Evolutionary conservation across 2,329 filamentous ascomycete species (phyloP).

Genomic region (Talaromyces verruculosus): DNA sequence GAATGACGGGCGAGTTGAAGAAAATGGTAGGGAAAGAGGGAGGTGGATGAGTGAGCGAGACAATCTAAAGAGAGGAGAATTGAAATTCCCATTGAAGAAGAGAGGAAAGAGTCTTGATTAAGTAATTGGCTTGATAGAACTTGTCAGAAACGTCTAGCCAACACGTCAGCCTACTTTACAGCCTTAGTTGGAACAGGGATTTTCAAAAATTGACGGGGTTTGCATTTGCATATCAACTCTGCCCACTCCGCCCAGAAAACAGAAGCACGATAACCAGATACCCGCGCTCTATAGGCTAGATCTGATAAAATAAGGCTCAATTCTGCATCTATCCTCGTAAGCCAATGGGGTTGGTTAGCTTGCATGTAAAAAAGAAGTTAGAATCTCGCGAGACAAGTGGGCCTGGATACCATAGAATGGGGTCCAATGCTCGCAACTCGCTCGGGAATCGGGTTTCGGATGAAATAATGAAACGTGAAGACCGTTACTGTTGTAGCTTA

Average conservation of each 20-base stretch:
- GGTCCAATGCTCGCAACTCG: not conserved
- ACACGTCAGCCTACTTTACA: not conserved
- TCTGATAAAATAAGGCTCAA: not conserved
- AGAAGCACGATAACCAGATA: not conserved
- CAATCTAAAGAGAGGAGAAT: not conserved
- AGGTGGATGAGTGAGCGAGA: not conserved
- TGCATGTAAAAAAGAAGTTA: not conserved
- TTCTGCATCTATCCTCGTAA: not conserved
- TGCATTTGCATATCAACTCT: not conserved
- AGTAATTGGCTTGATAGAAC: slow-evolving; percentile 5
- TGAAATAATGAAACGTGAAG: not conserved
- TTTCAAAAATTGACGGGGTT: not conserved
- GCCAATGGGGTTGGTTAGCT: not conserved
- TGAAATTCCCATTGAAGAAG: not conserved
- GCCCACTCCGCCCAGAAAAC: not conserved
- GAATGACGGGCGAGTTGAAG: not conserved
- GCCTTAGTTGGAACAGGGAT: not conserved
- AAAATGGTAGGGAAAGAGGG: not conserved
- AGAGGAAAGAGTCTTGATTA: not conserved
- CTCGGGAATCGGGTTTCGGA: slow-evolving; percentile 8
- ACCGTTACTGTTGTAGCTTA: not conserved
- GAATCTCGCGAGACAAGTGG: slow-evolving; percentile 8
- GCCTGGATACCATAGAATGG: not conserved
- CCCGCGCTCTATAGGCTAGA: not conserved
- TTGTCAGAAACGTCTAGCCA: not conserved